Base-by-base conservation (phyloP, 2,329 filamentous ascomycete species). In the Aspergillus chevalieri region DNA sequence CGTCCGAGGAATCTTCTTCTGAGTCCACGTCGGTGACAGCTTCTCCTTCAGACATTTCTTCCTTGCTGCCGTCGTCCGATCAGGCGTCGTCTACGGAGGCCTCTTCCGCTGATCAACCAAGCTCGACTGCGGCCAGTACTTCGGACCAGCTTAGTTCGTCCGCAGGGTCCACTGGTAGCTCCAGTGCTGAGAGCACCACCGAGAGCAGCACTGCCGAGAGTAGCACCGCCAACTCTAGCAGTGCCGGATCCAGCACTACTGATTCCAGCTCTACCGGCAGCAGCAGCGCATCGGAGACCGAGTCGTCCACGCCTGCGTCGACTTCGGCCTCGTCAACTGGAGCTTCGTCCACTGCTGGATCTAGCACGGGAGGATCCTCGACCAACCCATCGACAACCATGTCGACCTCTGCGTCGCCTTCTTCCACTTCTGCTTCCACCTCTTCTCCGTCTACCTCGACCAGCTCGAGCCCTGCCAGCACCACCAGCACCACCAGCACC, bases 321-420 rank as follows among this genome's bases (percentile, higher is more conserved):
- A 55, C 52, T 49, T 52, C 44, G 8, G 36, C 39, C 22, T 44
- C 42, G 10, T 43, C 47, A 10, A 52, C 46, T 14, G 10, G 34
- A 3, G 17, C 30, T 24, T 50, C 52, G 10, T 46, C 51, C 8
- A 51, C 52, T 12, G 17, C 38, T 19, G 17, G 6, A 10, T 41
- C 38, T 19, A 41, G 38, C 17, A 19, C 38, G 2, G 36, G 24
- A 7, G 43, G 43, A 14, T 44, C 50, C 12, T 45, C 48, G 6
- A 50, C 43, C 5, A 22, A 33, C 8, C 44, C 46, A 2, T 57
- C 64, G 3, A 60, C 66, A 17, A 65, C 60, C n/a, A 43, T 58
- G 2, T 47, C 56, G 3, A 26, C 55, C n/a, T 43, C 55, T 39
- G 21, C 33, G 15, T 26, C 33, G 21, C 6, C 26, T 24, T 34